Conservation (phyloP, 1,284 basidiomycete genomes). For the Ganoderma meredithae region DNA sequence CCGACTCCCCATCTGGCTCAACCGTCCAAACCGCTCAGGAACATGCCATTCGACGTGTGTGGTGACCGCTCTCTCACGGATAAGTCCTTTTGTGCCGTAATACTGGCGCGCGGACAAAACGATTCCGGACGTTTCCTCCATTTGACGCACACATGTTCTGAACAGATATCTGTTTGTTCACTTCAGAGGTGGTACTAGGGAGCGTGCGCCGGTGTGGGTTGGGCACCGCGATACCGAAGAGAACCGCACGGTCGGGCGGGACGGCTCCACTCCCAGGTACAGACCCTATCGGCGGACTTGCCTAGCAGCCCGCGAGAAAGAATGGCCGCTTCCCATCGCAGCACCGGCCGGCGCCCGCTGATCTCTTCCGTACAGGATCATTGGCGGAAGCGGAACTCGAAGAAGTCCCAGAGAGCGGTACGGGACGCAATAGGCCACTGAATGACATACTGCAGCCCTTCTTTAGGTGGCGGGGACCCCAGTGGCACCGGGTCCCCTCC, state of each 20-base stretch:
- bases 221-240: background rate
- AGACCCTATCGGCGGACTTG: constrained; percentile 12
- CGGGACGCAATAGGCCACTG: background rate
- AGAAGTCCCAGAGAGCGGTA: constrained; percentile 8
- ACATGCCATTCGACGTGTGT: background rate
- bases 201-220: background rate
- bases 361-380: background rate
- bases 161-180: background rate
- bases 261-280: constrained; percentile 3
- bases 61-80: constrained; percentile 3
- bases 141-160: background rate
- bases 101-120: background rate
- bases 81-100: background rate
- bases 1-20: background rate
- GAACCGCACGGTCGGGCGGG: background rate
- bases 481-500: constrained; percentile 5
- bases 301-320: constrained; percentile 9
- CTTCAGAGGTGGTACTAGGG: background rate
- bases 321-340: constrained; percentile 7
- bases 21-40: background rate
- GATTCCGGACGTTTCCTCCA: background rate
- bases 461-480: constrained; percentile 9
- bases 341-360: constrained; percentile 9
- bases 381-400: constrained; percentile 6
- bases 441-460: background rate